Base-by-base conservation (phyloP, 1,139 yeast species). In the Kodamaea anthophila region DNA sequence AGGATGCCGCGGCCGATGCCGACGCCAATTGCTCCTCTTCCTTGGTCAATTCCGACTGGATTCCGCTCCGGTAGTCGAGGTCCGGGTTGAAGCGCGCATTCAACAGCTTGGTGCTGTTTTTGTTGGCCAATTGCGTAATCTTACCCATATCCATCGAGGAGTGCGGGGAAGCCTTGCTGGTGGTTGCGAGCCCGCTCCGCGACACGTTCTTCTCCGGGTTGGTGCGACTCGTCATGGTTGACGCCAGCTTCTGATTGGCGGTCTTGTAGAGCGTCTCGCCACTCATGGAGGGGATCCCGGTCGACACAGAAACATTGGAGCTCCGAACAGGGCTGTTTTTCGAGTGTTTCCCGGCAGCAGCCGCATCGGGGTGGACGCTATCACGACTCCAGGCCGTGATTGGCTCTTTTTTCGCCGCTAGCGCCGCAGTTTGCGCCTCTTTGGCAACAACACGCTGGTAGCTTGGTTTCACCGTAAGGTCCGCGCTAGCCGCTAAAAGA, bases 391-490 rank as follows among this genome's bases (percentile, higher is more conserved):
- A 72, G 15, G 67, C 65, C 30, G 51, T 43, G 29, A 53, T 49
- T 28, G 44, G 48, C 15, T 53, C 59, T 30, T 60, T 60, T 42
- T 63, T 74, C 24, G 81, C 83, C 26, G 76, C 70, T 28, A 68
- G 49, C 4, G 80, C 84, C 26, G 85, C 85, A 13, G 70, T 66
- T 27, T 77, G 80, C 11, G 85, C 84, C 37, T 77, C 85, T 5
- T 66, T 65, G 15, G 85, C 81, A 33, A 75, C 61, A 14, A 70
- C 60, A 40, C 88, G 61, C 50, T 74, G 77, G 52, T 80, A 81
- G 12, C 64, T 46, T 9, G 86, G 77, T 39, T 70, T 72, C 29
- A 80, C 74, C 2, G 77, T 65, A 33, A 77, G 62, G 51, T 77
- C 83, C 9, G 82, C 59, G 5, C 77, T 70, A 4, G 83, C 74